A percentile compares a stretch with the other conserved stretches of the same genome.
phyloP scores from a whole-genome alignment of 352 stramenopile genomes.

The Pythium scleroteichum region DNA sequence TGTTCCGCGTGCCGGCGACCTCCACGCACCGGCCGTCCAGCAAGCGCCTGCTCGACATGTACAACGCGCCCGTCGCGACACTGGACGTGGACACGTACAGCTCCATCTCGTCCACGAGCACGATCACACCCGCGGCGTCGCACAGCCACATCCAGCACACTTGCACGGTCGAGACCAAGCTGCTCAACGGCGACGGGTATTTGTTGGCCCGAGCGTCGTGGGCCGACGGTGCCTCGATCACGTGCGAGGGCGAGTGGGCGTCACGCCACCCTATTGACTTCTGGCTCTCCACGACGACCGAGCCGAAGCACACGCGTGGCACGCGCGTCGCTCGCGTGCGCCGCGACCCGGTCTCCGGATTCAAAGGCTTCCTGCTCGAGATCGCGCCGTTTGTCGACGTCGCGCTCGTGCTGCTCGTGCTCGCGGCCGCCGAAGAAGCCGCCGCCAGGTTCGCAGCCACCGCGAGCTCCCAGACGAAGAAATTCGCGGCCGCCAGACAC shows the following conservation, averaged over 20 bases:
- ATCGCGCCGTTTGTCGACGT: slow-evolving; percentile 19
- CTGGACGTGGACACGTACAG: not conserved
- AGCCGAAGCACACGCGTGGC: not conserved
- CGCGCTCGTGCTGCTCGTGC: slow-evolving; percentile 15
- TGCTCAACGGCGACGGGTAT: not conserved
- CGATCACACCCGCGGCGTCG: not conserved
- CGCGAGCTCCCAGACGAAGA: not conserved
- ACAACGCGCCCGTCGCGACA: slow-evolving; percentile 20
- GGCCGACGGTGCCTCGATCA: slow-evolving; percentile 3
- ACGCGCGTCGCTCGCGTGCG: slow-evolving; percentile 2
- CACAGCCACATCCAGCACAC: not conserved
- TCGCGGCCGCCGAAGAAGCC: slow-evolving; percentile 12
- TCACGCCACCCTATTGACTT: slow-evolving; percentile 5
- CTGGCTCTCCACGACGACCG: slow-evolving; percentile 8
- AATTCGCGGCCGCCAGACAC: not conserved
- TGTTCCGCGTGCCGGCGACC: slow-evolving; percentile 16
- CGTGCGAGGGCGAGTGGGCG: slow-evolving; percentile 14
- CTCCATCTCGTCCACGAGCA: slow-evolving; percentile 3
- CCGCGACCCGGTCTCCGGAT: not conserved
- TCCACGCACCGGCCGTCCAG: not conserved
- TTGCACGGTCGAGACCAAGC: slow-evolving; percentile 11
- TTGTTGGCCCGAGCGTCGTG: not conserved
- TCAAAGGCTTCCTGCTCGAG: slow-evolving; percentile 3
- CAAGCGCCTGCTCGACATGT: slow-evolving; percentile 19
- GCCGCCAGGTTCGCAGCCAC: not conserved